Percentiles rank a stretch among this genome's conserved stretches.
Conservation (phyloP, 805 yeast genomes). For the Yarrowia osloensis region DNA sequence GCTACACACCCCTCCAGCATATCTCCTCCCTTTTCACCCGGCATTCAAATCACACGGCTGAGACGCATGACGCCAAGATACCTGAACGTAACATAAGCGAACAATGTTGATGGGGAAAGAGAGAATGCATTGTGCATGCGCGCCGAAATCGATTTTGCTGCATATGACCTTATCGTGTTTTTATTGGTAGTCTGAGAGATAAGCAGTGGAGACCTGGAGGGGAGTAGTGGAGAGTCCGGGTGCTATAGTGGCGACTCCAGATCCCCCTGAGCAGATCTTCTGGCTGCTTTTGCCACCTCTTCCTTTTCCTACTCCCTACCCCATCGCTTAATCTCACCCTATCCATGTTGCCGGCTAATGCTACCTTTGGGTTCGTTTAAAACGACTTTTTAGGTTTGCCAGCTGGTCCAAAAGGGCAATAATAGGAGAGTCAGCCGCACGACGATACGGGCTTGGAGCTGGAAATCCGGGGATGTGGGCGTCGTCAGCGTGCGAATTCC, state of each 20-base stretch:
- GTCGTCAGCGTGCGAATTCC: too few species aligned
- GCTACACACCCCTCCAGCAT: too few species aligned
- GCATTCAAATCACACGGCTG: slow-evolving; percentile 9
- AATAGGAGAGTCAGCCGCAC: slow-evolving; percentile 30
- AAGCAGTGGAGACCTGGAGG: too few species aligned
- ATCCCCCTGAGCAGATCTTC: too few species aligned
- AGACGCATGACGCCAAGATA: neutral
- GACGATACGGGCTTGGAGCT: neutral
- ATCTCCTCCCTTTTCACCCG: neutral
- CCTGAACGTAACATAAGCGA: slow-evolving; percentile 17
- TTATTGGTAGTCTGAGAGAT: neutral
- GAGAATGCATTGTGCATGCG: neutral
- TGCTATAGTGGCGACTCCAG: too few species aligned
- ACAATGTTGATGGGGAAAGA: slow-evolving; percentile 6
- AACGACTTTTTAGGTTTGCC: slow-evolving; percentile 10
- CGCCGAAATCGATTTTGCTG: slow-evolving; percentile 8
- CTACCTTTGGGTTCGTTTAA: slow-evolving; percentile 7
- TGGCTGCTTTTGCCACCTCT: too few species aligned
- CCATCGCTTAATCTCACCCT: slow-evolving; percentile 17
- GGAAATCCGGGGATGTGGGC: too few species aligned
- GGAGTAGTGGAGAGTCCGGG: too few species aligned
- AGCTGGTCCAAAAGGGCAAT: slow-evolving; percentile 14
- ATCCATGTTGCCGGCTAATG: slow-evolving; percentile 13
- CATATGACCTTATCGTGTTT: slow-evolving; percentile 7
- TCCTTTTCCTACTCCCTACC: too few species aligned